Conservation (phyloP, 345 rosid species). For the Lepidium didymum region DNA sequence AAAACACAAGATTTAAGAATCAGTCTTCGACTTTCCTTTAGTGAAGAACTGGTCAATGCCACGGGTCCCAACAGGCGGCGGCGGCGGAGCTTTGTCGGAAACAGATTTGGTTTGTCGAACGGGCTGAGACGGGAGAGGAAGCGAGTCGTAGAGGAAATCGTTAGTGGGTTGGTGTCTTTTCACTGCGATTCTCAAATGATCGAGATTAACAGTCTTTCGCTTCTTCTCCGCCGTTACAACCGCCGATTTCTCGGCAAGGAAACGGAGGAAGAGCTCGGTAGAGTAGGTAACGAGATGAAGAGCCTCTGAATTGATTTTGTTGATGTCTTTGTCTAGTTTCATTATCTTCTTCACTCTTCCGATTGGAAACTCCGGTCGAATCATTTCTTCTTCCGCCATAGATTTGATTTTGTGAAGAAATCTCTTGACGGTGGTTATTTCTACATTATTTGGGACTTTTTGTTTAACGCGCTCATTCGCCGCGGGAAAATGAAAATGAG, state of each 20-base stretch:
- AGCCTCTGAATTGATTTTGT: constrained; percentile 82
- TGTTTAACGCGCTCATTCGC: background rate
- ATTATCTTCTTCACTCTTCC: constrained; percentile 74
- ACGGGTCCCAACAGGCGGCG: constrained; percentile 43
- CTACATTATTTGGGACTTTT: background rate
- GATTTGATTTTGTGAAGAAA: background rate
- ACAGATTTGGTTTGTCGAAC: constrained; percentile 16
- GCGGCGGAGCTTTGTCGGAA: constrained; percentile 10
- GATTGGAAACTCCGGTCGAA: constrained; percentile 47
- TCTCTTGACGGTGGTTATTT: too few species aligned
- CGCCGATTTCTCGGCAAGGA: constrained; percentile 63
- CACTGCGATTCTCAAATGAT: constrained; percentile 57
- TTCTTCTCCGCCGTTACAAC: constrained; percentile 56
- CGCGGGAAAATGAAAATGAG: background rate
- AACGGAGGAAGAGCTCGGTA: constrained; percentile 59
- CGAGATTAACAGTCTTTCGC: constrained; percentile 60
- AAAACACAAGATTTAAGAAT: background rate
- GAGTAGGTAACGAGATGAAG: constrained; percentile 54
- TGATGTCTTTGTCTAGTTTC: constrained; percentile 83
- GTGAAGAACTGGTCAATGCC: constrained; percentile 64
- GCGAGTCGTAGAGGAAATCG: constrained; percentile 86
- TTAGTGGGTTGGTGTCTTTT: constrained; percentile 69
- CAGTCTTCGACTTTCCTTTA: constrained; percentile 26
- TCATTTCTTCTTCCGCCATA: constrained; percentile 62
- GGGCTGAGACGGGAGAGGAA: constrained; percentile 44